phyloP scores from a whole-genome alignment of 202 grass and related monocot genomes.

The Hordeum pubiflorum region DNA sequence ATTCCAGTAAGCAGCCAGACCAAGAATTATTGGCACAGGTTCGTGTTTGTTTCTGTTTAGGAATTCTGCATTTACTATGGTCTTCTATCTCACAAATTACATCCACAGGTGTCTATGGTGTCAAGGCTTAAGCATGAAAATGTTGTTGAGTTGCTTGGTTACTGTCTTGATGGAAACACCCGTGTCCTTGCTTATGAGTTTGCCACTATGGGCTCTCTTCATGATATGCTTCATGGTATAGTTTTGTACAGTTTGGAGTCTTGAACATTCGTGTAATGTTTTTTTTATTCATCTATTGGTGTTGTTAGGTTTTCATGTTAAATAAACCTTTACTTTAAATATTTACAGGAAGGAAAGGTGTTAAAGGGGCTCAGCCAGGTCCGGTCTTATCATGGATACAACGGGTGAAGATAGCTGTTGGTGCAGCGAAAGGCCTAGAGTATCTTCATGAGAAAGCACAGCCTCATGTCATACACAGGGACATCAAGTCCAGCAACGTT shows the following conservation, averaged over 20 bases:
- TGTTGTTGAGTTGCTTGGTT: slow-evolving; percentile 84
- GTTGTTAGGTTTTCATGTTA: neutral
- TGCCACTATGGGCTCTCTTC: slow-evolving; percentile 86
- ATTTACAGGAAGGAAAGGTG: slow-evolving; percentile 80
- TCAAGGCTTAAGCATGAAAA: slow-evolving; percentile 86
- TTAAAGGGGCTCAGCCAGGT: slow-evolving; percentile 97
- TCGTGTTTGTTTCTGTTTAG: slow-evolving; percentile 9
- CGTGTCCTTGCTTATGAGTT: slow-evolving; percentile 84
- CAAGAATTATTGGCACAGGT: slow-evolving; percentile 93
- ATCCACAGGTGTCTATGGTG: slow-evolving; percentile 74
- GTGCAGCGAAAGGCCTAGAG: slow-evolving; percentile 87
- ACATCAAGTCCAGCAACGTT: slow-evolving; percentile 98
- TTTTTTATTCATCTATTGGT: slow-evolving; percentile 4
- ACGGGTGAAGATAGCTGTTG: slow-evolving; percentile 94
- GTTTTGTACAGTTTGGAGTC: slow-evolving; percentile 12
- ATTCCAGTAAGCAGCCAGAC: slow-evolving; percentile 94
- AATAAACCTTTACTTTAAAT: slow-evolving; percentile 12
- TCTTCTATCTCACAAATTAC: slow-evolving; percentile 19
- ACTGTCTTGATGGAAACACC: slow-evolving; percentile 64
- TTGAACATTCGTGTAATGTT: neutral
- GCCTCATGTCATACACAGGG: slow-evolving; percentile 91
- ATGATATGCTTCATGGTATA: slow-evolving; percentile 93
- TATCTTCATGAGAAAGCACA: slow-evolving; percentile 99
- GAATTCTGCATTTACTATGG: neutral
- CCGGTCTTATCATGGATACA: slow-evolving; percentile 86